phyloP scores from a whole-genome alignment of 2,329 filamentous ascomycete genomes.

The Colletotrichum tamarilloi region DNA sequence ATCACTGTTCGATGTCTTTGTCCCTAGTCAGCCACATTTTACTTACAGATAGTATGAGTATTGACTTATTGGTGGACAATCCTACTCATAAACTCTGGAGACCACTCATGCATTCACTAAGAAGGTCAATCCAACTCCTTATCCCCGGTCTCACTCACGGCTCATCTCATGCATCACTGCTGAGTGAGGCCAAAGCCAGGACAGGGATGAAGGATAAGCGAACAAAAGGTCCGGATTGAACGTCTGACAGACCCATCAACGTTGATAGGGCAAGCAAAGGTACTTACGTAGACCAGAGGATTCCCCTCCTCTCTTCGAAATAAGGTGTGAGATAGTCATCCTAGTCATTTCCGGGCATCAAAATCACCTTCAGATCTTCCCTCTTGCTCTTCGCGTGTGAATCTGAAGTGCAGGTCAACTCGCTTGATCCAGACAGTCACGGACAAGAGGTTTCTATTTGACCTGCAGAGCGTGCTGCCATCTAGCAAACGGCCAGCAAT shows the following conservation, averaged over 20 bases:
- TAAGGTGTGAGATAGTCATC: background rate
- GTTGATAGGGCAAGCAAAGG: background rate
- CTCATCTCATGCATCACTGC: background rate
- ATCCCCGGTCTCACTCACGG: background rate
- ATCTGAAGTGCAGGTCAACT: too few species aligned
- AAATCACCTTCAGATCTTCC: background rate
- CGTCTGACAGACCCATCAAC: background rate
- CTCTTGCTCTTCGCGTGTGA: background rate
- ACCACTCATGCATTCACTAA: background rate
- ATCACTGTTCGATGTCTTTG: too few species aligned
- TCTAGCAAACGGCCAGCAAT: background rate
- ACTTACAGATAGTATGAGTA: too few species aligned
- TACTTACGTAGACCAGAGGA: background rate
- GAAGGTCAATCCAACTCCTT: background rate
- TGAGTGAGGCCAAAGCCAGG: background rate
- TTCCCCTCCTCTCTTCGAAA: background rate
- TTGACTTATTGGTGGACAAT: too few species aligned
- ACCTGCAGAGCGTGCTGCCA: background rate
- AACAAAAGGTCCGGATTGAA: background rate
- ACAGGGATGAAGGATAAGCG: background rate
- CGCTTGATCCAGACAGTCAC: background rate
- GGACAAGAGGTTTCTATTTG: background rate
- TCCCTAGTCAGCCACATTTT: too few species aligned
- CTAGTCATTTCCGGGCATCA: background rate
- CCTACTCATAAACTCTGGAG: too few species aligned